A percentile compares a stretch with the other conserved stretches of the same genome.
Evolutionary conservation across 192 early-diverging fungal species (phyloP).

Genomic region (Thoreauomyces humboldtii): DNA sequence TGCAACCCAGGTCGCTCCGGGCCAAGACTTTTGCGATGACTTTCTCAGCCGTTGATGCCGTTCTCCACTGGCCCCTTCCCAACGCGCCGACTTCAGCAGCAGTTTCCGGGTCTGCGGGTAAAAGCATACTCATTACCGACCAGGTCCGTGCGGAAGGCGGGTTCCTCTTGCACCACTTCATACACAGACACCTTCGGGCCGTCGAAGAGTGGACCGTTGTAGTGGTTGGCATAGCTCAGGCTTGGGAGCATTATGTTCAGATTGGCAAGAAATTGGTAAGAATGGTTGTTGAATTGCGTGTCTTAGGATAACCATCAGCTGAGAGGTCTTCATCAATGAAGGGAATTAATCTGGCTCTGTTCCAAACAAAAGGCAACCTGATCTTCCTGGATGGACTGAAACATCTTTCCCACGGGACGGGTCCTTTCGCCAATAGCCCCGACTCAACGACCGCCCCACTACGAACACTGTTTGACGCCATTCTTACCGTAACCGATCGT

Average conservation of each 20-base stretch:
- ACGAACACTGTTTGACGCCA: not conserved
- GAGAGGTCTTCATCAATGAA: too few species aligned
- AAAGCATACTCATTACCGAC: slow-evolving; percentile 25
- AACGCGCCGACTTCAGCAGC: not conserved
- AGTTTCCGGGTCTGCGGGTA: slow-evolving; percentile 1
- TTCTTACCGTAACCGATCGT: not conserved
- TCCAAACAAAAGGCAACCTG: slow-evolving; percentile 6
- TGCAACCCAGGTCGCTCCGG: too few species aligned
- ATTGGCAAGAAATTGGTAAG: slow-evolving; percentile 36
- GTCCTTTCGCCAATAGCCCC: not conserved
- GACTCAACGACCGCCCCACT: not conserved
- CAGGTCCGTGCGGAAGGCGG: slow-evolving; percentile 26
- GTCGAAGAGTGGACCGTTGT: slow-evolving; percentile 15
- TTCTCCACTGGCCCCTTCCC: slow-evolving; percentile 18
- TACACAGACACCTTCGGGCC: slow-evolving; percentile 10
- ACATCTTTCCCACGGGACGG: not conserved
- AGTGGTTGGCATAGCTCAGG: slow-evolving; percentile 20
- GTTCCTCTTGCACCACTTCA: slow-evolving; percentile 31
- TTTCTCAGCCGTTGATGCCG: slow-evolving; percentile 22
- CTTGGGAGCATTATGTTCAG: slow-evolving; percentile 6
- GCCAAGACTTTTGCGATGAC: too few species aligned
- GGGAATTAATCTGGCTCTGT: slow-evolving; percentile 15
- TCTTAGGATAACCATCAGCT: too few species aligned
- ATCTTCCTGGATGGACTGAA: slow-evolving; percentile 16
- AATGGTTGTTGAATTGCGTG: too few species aligned